These are phyloP conservation scores for Lentinula sp. DNA, from an alignment of 768 basidiomycete species.

Conservation along the genomic window DNA sequence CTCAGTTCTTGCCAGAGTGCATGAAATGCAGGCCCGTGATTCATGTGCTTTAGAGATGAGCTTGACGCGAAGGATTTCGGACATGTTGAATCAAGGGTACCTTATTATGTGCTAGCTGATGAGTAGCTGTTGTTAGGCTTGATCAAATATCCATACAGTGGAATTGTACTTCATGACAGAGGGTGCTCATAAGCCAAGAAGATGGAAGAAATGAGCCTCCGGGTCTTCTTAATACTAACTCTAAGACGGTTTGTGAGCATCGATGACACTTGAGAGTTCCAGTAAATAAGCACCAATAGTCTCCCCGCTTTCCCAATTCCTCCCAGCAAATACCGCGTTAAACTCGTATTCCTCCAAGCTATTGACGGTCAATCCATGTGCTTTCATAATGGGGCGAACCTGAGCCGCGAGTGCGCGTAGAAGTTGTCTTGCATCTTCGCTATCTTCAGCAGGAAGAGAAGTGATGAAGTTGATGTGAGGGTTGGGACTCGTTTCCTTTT, in stretches of 20 bases:
- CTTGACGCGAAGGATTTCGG: background rate
- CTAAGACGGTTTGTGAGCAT: constrained; percentile 27
- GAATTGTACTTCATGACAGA: constrained; percentile 74
- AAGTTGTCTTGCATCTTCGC: constrained; percentile 65
- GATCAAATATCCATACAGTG: background rate
- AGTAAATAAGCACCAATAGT: constrained; percentile 48
- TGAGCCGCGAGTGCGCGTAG: constrained; percentile 79
- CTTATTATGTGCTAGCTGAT: constrained; percentile 78
- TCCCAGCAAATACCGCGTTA: constrained; percentile 72
- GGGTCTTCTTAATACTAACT: constrained; percentile 65
- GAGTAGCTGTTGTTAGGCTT: background rate
- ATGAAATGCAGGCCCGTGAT: constrained; percentile 76
- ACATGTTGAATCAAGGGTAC: constrained; percentile 24
- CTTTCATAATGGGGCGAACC: constrained; percentile 78
- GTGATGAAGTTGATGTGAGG: constrained; percentile 73
- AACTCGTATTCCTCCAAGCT: constrained; percentile 84
- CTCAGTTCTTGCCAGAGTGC: constrained; percentile 63
- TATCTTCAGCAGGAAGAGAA: constrained; percentile 38
- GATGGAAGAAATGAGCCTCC: constrained; percentile 57
- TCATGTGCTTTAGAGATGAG: constrained; percentile 53
- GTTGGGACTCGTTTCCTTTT: constrained; percentile 67
- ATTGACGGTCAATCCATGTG: constrained; percentile 69
- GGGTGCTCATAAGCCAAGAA: constrained; percentile 66
- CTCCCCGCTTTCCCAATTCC: constrained; percentile 85
- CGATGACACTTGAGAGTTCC: background rate